A percentile compares a stretch with the other conserved stretches of the same genome.
These are phyloP conservation scores for Plenodomus tracheiphilus DNA, from an alignment of 2,329 filamentous ascomycete species.

Conservation along the genomic window DNA sequence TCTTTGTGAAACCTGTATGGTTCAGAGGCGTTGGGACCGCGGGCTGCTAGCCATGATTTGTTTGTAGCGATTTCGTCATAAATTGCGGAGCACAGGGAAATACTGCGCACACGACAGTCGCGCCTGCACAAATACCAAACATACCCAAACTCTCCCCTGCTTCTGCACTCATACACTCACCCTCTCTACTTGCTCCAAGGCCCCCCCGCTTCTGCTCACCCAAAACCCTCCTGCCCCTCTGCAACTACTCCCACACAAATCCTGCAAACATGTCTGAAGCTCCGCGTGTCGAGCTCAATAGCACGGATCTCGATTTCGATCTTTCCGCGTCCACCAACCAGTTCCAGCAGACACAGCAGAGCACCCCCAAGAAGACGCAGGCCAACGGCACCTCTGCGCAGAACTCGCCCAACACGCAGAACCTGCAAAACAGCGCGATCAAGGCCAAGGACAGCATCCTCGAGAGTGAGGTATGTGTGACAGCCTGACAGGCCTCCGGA, in stretches of 20 bases:
- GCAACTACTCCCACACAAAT: neutral
- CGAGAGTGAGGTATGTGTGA: slow-evolving; percentile 50
- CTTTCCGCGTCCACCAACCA: slow-evolving; percentile 28
- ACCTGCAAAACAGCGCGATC: slow-evolving; percentile 28
- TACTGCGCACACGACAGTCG: slow-evolving; percentile 21
- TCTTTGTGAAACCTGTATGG: slow-evolving; percentile 15
- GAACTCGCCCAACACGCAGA: slow-evolving; percentile 25
- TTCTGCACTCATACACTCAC: neutral
- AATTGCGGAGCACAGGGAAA: too few species aligned
- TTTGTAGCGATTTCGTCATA: slow-evolving; percentile 6
- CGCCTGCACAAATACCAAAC: slow-evolving; percentile 5
- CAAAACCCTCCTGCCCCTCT: neutral
- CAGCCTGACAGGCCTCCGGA: slow-evolving; percentile 25
- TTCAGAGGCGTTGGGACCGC: slow-evolving; percentile 4
- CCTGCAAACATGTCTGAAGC: slow-evolving; percentile 33
- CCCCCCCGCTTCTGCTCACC: slow-evolving; percentile 4
- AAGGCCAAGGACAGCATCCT: slow-evolving; percentile 44
- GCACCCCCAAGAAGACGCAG: slow-evolving; percentile 19
- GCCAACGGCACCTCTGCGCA: slow-evolving; percentile 19
- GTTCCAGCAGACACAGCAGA: slow-evolving; percentile 25
- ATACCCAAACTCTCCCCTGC: neutral
- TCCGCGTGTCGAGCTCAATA: slow-evolving; percentile 37
- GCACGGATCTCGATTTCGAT: slow-evolving; percentile 32
- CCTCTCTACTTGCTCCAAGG: neutral
- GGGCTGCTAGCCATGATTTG: slow-evolving; percentile 3